These are phyloP conservation scores for Irpex lacteus DNA, from an alignment of 1,284 basidiomycete species.

Conservation along the genomic window DNA sequence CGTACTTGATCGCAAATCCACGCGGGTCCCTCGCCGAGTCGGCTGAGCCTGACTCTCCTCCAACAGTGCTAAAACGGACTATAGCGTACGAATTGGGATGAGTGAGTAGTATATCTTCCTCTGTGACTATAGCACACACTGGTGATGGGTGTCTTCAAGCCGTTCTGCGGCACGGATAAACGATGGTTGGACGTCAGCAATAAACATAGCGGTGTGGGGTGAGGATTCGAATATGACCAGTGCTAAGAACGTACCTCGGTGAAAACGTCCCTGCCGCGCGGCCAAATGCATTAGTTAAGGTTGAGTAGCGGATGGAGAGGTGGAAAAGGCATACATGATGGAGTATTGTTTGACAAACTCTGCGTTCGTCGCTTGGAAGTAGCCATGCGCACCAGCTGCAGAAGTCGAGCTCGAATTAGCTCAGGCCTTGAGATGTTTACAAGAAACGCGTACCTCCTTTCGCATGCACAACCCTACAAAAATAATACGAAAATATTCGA, in stretches of 20 bases:
- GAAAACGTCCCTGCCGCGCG: slow-evolving; percentile 13
- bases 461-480: slow-evolving; percentile 34
- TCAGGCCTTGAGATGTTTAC: neutral
- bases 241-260: slow-evolving; percentile 10
- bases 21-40: slow-evolving; percentile 92
- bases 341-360: slow-evolving; percentile 21
- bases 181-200: slow-evolving; percentile 31
- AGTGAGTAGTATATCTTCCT: neutral
- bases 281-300: slow-evolving; percentile 53
- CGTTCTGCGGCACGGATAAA: slow-evolving; percentile 58
- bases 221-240: too few relatives aligned
- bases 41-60: slow-evolving; percentile 82
- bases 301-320: slow-evolving; percentile 31
- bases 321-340: slow-evolving; percentile 18
- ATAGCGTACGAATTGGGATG: slow-evolving; percentile 21
- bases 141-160: slow-evolving; percentile 67
- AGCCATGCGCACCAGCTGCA: slow-evolving; percentile 51
- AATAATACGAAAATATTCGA: neutral
- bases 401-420: neutral
- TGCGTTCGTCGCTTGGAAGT: slow-evolving; percentile 44
- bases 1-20: slow-evolving; percentile 36
- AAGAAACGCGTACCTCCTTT: slow-evolving; percentile 28
- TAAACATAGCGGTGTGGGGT: neutral
- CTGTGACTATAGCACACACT: slow-evolving; percentile 24
- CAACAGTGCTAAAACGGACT: slow-evolving; percentile 87